A percentile compares a stretch with the other conserved stretches of the same genome.
phyloP scores from a whole-genome alignment of 495 filamentous ascomycete species.

The Penicillium diatomitis region DNA sequence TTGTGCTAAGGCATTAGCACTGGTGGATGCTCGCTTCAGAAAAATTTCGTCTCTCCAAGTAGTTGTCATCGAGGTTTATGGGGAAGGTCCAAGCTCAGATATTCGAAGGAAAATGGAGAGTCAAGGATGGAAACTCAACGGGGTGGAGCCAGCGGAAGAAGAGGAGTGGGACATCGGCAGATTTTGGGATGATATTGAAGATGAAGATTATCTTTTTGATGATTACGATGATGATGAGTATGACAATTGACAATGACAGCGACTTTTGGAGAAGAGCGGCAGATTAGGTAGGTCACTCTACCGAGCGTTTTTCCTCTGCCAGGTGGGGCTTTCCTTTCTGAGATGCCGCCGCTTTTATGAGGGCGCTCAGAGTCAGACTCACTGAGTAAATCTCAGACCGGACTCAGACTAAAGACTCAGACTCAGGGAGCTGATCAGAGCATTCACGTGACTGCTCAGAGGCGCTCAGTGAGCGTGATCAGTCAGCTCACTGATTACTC shows the following conservation, averaged over 20 bases:
- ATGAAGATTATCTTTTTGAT: conserved; percentile 1
- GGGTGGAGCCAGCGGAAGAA: conserved; percentile 1
- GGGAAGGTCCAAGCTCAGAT: conserved; percentile 1
- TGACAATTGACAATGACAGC: conserved; percentile 8
- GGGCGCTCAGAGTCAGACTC: conserved; percentile 1
- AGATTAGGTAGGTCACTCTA: conserved; percentile 1
- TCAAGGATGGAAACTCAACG: conserved; percentile 6
- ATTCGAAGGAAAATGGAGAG: conserved; percentile 6
- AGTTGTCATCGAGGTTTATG: conserved; percentile 3
- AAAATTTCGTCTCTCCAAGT: conserved; percentile 3
- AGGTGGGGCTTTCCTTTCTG: neutral
- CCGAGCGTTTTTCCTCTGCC: conserved; percentile 1
- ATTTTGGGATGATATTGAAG: neutral
- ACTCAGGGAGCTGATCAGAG: neutral
- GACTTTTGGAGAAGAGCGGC: conserved; percentile 6
- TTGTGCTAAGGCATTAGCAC: conserved; percentile 1
- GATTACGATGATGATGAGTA: conserved; percentile 6
- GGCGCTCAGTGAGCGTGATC: neutral
- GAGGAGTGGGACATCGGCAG: neutral
- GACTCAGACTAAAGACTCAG: neutral
- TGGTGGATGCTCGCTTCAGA: conserved; percentile 3
- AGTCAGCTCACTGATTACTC: conserved; percentile 1
- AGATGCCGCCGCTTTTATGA: conserved; percentile 2
- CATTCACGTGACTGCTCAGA: too few relatives aligned
- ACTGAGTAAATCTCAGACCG: conserved; percentile 2